A percentile compares a stretch with the other conserved stretches of the same genome.
phyloP scores from a whole-genome alignment of 805 yeast species.

The Candida pseudofarinosa region DNA sequence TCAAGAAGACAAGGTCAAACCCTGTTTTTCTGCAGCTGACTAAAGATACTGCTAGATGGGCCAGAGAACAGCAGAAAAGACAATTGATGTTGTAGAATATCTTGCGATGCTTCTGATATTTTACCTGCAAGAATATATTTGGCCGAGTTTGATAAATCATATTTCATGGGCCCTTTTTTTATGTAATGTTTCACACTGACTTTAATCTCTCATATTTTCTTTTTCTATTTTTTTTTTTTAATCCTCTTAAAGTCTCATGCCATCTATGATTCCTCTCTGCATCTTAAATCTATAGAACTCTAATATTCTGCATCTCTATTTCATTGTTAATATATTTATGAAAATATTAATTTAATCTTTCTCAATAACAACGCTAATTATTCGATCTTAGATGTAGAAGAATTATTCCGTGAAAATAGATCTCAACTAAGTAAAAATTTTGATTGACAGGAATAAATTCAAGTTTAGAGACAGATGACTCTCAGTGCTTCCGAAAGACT shows the following conservation, averaged over 20 bases:
- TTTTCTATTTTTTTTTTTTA: conserved; percentile 2
- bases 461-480: neutral
- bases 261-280: neutral
- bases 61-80: conserved; percentile 76
- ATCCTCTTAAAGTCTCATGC: neutral
- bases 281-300: neutral
- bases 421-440: neutral
- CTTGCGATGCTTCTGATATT: neutral
- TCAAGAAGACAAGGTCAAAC: conserved; percentile 68
- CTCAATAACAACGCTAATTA: no score
- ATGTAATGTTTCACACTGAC: neutral
- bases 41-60: conserved; percentile 95
- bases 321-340: neutral
- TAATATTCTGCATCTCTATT: neutral
- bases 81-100: conserved; percentile 15
- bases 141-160: neutral
- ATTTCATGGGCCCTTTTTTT: conserved; percentile 4
- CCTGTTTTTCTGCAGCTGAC: conserved; percentile 61
- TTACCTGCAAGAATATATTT: neutral
- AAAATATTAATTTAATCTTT: no score
- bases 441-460: no score
- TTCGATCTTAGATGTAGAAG: neutral
- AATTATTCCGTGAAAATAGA: neutral
- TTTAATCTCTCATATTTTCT: conserved; percentile 1
- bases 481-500: conserved; percentile 17